phyloP scores from a whole-genome alignment of 495 filamentous ascomycete genomes.

The Penicillium samsonianum region DNA sequence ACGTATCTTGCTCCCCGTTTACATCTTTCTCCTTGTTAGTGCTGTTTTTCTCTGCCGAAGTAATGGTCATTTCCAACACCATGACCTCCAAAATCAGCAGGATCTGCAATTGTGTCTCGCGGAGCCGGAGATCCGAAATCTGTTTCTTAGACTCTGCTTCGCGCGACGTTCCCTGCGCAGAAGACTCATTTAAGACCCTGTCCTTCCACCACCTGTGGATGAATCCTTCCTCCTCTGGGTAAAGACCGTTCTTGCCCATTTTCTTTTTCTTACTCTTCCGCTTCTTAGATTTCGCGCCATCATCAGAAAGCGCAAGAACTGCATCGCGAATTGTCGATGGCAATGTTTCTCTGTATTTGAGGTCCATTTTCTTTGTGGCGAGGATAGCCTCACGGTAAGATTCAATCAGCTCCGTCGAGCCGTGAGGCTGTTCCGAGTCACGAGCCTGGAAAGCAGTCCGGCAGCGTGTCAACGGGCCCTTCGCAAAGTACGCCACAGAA shows the following conservation, averaged over 20 bases:
- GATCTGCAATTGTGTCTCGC: slow-evolving; percentile 87
- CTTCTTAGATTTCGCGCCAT: slow-evolving; percentile 53
- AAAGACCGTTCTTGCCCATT: slow-evolving; percentile 74
- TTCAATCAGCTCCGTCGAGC: slow-evolving; percentile 53
- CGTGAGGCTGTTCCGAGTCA: slow-evolving; percentile 39
- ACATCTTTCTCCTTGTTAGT: slow-evolving; percentile 25
- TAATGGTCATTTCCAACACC: slow-evolving; percentile 57
- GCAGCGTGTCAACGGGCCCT: slow-evolving; percentile 88
- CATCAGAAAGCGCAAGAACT: slow-evolving; percentile 62
- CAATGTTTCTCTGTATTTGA: slow-evolving; percentile 80
- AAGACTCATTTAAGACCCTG: slow-evolving; percentile 43
- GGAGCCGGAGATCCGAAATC: slow-evolving; percentile 64
- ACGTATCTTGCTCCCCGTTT: slow-evolving; percentile 42
- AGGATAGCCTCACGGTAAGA: slow-evolving; percentile 74
- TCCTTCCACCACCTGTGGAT: slow-evolving; percentile 77
- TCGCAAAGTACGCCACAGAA: slow-evolving; percentile 94
- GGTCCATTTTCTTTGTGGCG: slow-evolving; percentile 74
- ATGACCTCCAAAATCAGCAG: slow-evolving; percentile 88
- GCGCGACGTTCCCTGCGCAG: slow-evolving; percentile 43
- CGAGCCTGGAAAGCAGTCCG: slow-evolving; percentile 71
- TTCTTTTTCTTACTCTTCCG: slow-evolving; percentile 70
- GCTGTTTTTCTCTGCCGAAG: slow-evolving; percentile 36
- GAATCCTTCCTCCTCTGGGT: slow-evolving; percentile 71
- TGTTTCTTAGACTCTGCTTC: slow-evolving; percentile 58
- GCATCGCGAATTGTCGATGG: slow-evolving; percentile 66